Percentiles rank a stretch among this genome's conserved stretches.
Evolutionary conservation across 441 rosid genomes (phyloP).

Genomic region (Jatropha podagrica): DNA sequence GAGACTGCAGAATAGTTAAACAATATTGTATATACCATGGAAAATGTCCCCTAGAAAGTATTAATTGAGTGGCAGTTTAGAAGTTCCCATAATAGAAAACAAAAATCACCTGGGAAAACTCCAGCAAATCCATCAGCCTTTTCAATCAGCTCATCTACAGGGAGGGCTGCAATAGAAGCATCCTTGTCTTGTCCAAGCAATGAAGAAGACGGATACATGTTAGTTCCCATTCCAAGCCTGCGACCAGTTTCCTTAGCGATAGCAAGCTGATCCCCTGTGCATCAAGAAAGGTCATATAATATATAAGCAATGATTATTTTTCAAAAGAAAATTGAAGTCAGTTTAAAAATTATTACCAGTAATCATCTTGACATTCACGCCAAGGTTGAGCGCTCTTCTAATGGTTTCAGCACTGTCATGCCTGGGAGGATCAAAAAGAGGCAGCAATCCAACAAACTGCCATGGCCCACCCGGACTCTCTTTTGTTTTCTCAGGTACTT

Average conservation of each 20-base stretch:
- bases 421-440: constrained; percentile 91
- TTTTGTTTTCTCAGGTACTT: constrained; percentile 75
- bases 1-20: no score
- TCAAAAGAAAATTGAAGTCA: background rate
- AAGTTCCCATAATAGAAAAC: background rate
- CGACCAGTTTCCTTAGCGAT: constrained; percentile 89
- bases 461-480: constrained; percentile 75
- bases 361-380: constrained; percentile 92
- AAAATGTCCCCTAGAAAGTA: no score
- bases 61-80: no score
- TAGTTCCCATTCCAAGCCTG: constrained; percentile 94
- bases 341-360: constrained; percentile 49
- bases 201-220: constrained; percentile 88
- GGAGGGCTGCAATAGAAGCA: constrained; percentile 65
- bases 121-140: constrained; percentile 94
- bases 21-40: no score
- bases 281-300: constrained; percentile 9
- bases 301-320: constrained; percentile 4
- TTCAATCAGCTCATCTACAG: constrained; percentile 82
- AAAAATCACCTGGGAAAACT: constrained; percentile 70
- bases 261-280: constrained; percentile 86
- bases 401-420: constrained; percentile 95
- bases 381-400: constrained; percentile 81
- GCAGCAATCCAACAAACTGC: constrained; percentile 74
- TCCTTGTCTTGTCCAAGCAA: constrained; percentile 82